Evolutionary conservation across 2,329 filamentous ascomycete species (phyloP).

Genomic region (Colletotrichum costaricense): DNA sequence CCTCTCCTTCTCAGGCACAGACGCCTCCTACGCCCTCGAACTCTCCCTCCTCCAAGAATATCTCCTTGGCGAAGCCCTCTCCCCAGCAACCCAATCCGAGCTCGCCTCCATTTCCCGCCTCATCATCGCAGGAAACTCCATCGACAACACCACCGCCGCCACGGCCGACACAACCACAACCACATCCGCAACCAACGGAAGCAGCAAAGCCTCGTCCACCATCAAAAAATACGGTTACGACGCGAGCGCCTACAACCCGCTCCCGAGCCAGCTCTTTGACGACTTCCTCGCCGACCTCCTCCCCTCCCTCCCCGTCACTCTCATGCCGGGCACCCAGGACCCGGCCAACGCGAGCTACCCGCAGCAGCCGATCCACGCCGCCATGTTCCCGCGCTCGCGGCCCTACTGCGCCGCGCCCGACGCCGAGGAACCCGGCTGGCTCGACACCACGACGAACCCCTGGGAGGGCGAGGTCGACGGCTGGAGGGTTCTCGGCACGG

Average conservation of each 20-base stretch:
- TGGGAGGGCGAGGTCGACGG: conserved; percentile 93
- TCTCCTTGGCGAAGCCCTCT: conserved; percentile 83
- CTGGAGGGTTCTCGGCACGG: conserved; percentile 86
- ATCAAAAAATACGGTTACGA: conserved; percentile 96
- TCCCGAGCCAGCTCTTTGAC: conserved; percentile 87
- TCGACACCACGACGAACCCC: conserved; percentile 92
- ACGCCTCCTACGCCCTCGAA: conserved; percentile 77
- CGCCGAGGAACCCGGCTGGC: conserved; percentile 72
- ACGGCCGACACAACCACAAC: conserved; percentile 51
- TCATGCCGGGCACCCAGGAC: conserved; percentile 86
- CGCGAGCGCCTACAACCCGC: conserved; percentile 85
- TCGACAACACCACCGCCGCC: conserved; percentile 74
- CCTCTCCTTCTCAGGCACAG: conserved; percentile 81
- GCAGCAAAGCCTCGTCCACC: not conserved
- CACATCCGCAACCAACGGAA: conserved; percentile 55
- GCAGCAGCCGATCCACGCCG: conserved; percentile 91
- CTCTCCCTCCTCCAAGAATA: conserved; percentile 87
- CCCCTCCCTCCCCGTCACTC: conserved; percentile 86
- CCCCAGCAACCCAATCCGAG: conserved; percentile 67
- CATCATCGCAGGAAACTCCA: conserved; percentile 92
- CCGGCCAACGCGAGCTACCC: conserved; percentile 91
- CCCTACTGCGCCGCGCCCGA: conserved; percentile 73
- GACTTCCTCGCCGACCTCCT: conserved; percentile 83
- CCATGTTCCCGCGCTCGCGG: conserved; percentile 85
- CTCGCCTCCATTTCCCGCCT: conserved; percentile 81